A percentile compares a stretch with the other conserved stretches of the same genome.
phyloP scores from a whole-genome alignment of 2,329 filamentous ascomycete species.

The Ophidiomyces ophidiicola region DNA sequence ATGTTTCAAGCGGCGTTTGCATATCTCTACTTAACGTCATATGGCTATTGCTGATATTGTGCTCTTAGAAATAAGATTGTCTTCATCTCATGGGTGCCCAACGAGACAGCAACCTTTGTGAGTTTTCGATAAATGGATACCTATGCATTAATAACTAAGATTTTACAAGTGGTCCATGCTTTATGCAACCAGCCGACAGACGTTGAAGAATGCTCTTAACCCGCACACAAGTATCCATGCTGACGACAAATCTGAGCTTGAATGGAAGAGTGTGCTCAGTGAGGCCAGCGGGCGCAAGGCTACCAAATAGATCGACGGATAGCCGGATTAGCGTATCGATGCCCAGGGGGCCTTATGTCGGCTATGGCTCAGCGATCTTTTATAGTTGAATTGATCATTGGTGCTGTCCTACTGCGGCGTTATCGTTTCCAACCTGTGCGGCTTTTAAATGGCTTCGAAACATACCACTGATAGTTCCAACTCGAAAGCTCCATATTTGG shows the following conservation, averaged over 20 bases:
- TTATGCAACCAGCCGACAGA: slow-evolving; percentile 39
- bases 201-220: slow-evolving; percentile 39
- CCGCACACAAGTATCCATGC: slow-evolving; percentile 31
- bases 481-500: not conserved
- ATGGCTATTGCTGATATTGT: slow-evolving; percentile 1
- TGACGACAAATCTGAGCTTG: slow-evolving; percentile 32
- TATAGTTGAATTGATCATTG: slow-evolving; percentile 3
- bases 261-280: slow-evolving; percentile 30
- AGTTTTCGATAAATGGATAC: slow-evolving; percentile 15
- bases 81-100: slow-evolving; percentile 40
- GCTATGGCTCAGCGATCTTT: too few relatives aligned
- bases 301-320: slow-evolving; percentile 7
- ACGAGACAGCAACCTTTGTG: slow-evolving; percentile 31
- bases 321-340: not conserved
- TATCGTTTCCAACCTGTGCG: not conserved
- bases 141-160: slow-evolving; percentile 18
- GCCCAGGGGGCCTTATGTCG: not conserved
- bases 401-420: slow-evolving; percentile 4
- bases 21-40: not conserved
- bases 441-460: slow-evolving; percentile 2
- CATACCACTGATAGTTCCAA: slow-evolving; percentile 8
- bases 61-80: slow-evolving; percentile 39
- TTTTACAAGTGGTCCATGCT: slow-evolving; percentile 36
- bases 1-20: slow-evolving; percentile 15
- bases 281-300: slow-evolving; percentile 6